Evolutionary conservation across 768 basidiomycete species (phyloP).

Genomic region (Tylopilus intermedius): DNA sequence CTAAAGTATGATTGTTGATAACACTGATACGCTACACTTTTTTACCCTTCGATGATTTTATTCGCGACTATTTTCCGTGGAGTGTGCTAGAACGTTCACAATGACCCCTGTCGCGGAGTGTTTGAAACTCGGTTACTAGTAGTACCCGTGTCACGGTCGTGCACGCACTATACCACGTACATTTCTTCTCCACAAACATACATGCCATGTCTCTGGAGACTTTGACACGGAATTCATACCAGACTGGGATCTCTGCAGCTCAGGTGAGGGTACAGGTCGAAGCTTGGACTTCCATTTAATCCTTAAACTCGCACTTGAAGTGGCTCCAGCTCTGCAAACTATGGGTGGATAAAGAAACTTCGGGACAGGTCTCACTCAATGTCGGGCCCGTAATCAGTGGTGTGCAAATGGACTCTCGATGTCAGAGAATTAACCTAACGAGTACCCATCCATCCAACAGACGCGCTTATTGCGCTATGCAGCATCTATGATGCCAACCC

Average conservation of each 20-base stretch:
- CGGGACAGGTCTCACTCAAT: slow-evolving; percentile 33
- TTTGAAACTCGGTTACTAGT: background rate
- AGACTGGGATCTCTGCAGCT: slow-evolving; percentile 57
- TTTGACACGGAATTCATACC: slow-evolving; percentile 69
- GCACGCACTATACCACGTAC: background rate
- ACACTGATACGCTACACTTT: background rate
- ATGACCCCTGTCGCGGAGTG: background rate
- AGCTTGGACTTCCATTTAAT: background rate
- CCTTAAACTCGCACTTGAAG: slow-evolving; percentile 32
- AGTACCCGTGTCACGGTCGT: background rate
- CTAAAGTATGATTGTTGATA: slow-evolving; percentile 59
- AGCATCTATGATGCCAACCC: slow-evolving; percentile 67
- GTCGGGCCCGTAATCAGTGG: slow-evolving; percentile 60
- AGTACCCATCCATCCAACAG: slow-evolving; percentile 33
- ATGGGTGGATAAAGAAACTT: slow-evolving; percentile 47
- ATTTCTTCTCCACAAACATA: background rate
- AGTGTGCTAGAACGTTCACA: background rate
- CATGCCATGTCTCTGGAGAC: slow-evolving; percentile 59
- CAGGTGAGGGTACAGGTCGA: slow-evolving; percentile 44
- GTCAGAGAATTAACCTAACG: slow-evolving; percentile 1
- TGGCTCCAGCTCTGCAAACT: slow-evolving; percentile 66
- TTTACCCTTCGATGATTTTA: background rate
- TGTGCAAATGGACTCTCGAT: slow-evolving; percentile 22
- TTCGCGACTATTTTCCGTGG: background rate
- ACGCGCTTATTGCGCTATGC: slow-evolving; percentile 65